These are phyloP conservation scores for Talaromyces sp. DNA, from an alignment of 2,329 filamentous ascomycete genomes.

Conservation along the genomic window DNA sequence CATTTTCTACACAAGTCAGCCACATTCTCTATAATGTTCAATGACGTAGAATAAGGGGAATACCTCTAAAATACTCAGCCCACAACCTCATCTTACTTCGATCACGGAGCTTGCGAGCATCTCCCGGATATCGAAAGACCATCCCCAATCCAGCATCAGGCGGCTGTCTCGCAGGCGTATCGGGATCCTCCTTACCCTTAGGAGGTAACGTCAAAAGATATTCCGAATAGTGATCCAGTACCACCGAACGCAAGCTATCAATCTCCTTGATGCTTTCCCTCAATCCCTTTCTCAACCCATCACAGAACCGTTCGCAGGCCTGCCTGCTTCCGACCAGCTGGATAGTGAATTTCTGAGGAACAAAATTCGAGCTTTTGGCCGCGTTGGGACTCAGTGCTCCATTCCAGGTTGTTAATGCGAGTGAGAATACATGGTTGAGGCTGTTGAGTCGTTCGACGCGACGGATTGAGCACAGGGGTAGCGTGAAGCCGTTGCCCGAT, in stretches of 20 bases:
- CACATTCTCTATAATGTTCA: background rate
- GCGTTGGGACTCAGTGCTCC: conserved; percentile 55
- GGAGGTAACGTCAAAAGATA: conserved; percentile 59
- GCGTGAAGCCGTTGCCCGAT: conserved; percentile 90
- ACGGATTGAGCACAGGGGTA: conserved; percentile 86
- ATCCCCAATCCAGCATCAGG: conserved; percentile 94
- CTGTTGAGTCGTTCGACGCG: conserved; percentile 91
- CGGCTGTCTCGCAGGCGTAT: conserved; percentile 47
- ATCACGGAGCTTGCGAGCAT: conserved; percentile 88
- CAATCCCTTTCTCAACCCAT: conserved; percentile 86
- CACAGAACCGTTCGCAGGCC: conserved; percentile 92
- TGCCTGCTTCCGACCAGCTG: conserved; percentile 85
- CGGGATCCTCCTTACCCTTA: conserved; percentile 55
- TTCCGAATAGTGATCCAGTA: conserved; percentile 86
- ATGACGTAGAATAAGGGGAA: conserved; percentile 13
- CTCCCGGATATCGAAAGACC: conserved; percentile 90
- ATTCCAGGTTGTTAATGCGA: conserved; percentile 95
- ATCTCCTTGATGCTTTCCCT: conserved; percentile 85
- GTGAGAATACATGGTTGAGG: conserved; percentile 85
- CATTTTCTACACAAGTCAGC: conserved; percentile 63
- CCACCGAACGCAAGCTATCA: conserved; percentile 74
- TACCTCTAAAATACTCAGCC: conserved; percentile 82
- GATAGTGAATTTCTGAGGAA: conserved; percentile 84
- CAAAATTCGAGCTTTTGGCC: conserved; percentile 52
- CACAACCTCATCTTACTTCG: conserved; percentile 96